Evolutionary conservation across 2,329 filamentous ascomycete genomes (phyloP).

Genomic region (Venturia nashicola): DNA sequence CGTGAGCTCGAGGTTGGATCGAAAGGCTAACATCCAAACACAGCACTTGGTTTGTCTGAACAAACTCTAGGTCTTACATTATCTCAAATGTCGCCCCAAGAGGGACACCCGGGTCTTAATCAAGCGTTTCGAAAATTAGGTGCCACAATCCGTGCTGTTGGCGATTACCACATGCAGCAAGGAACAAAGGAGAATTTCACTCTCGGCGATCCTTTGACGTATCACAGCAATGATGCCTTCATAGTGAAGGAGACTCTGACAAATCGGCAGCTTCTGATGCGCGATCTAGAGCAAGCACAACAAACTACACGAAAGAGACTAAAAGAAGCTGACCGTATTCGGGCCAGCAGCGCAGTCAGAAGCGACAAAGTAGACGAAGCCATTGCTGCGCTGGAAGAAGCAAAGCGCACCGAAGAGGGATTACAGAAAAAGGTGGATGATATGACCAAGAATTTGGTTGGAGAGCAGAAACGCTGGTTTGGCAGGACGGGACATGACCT

Average conservation of each 20-base stretch:
- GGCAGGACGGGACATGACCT: conserved; percentile 74
- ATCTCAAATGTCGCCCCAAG: conserved; percentile 74
- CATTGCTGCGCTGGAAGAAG: conserved; percentile 82
- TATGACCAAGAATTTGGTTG: conserved; percentile 78
- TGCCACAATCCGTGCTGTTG: conserved; percentile 82
- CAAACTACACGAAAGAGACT: conserved; percentile 72
- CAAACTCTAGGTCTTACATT: conserved; percentile 89
- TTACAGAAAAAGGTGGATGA: conserved; percentile 76
- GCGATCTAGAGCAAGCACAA: conserved; percentile 85
- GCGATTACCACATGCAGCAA: conserved; percentile 92
- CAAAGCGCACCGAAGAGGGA: conserved; percentile 66
- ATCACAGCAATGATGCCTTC: conserved; percentile 90
- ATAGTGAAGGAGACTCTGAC: conserved; percentile 98
- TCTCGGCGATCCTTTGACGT: conserved; percentile 82
- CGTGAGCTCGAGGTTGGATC: conserved; percentile 17
- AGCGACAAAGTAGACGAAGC: conserved; percentile 96
- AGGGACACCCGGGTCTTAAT: conserved; percentile 75
- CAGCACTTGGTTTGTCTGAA: conserved; percentile 82
- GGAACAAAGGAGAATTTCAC: conserved; percentile 94
- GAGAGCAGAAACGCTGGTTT: conserved; percentile 88
- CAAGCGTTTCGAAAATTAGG: conserved; percentile 93
- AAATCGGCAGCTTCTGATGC: conserved; percentile 90
- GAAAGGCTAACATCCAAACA: not conserved
- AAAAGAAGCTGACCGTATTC: conserved; percentile 76
- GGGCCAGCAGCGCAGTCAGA: conserved; percentile 73